Conservation (phyloP, 257 asterid species). For the Scutellaria minor region DNA sequence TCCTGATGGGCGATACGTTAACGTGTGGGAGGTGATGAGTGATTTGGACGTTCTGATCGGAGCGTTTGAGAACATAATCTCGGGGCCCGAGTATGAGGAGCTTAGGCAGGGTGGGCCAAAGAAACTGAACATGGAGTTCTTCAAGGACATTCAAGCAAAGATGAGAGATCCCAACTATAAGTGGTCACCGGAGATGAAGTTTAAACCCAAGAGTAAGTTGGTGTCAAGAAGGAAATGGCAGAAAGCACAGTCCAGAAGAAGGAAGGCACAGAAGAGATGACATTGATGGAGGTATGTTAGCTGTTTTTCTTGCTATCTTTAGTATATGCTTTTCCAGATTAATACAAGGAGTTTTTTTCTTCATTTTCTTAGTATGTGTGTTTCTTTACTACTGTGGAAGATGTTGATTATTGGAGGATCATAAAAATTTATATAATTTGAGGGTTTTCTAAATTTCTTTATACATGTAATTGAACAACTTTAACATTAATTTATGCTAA, state of each 20-base stretch:
- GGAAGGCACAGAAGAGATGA: conserved; percentile 76
- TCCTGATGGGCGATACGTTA: conserved; percentile 84
- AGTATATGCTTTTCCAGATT: no score
- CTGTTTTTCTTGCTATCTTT: no score
- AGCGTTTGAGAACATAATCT: conserved; percentile 87
- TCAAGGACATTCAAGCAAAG: conserved; percentile 86
- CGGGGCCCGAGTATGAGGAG: conserved; percentile 92
- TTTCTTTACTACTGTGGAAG: no score
- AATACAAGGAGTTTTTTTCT: no score
- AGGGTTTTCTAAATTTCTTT: no score
- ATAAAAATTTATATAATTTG: no score
- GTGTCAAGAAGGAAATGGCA: conserved; percentile 82
- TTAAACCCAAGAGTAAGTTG: conserved; percentile 84
- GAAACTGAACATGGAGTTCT: conserved; percentile 76
- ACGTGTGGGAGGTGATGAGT: conserved; percentile 98
- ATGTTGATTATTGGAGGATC: no score
- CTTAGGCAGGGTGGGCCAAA: conserved; percentile 91
- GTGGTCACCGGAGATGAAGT: conserved; percentile 81
- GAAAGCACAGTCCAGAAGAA: conserved; percentile 82
- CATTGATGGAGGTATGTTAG: background rate
- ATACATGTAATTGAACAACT: no score
- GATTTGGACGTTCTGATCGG: conserved; percentile 84
- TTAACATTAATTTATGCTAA: no score
- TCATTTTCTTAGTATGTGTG: no score
- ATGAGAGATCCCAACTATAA: conserved; percentile 94